These are phyloP conservation scores for Ascochyta rabiei DNA, from an alignment of 2,329 filamentous ascomycete species.

Conservation along the genomic window DNA sequence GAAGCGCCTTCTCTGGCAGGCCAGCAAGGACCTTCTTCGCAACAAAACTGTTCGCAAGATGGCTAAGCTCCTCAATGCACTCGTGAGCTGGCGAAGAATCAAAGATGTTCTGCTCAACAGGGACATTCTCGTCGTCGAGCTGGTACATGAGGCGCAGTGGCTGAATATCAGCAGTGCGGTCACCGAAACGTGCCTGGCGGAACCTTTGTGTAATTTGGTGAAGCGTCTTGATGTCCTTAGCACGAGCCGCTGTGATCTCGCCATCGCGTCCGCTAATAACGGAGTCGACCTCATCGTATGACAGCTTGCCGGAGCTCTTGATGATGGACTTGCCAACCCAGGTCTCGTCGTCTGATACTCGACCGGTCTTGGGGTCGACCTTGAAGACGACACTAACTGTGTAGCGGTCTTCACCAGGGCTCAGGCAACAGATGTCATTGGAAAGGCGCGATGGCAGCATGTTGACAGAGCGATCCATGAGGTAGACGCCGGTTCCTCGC, in stretches of 20 bases:
- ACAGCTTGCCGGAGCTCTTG: constrained; percentile 86
- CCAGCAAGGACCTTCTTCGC: constrained; percentile 80
- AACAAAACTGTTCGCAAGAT: constrained; percentile 89
- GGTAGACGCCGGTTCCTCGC: constrained; percentile 91
- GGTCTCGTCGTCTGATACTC: constrained; percentile 80
- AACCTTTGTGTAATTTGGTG: constrained; percentile 86
- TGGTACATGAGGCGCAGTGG: constrained; percentile 89
- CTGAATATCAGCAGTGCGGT: constrained; percentile 78
- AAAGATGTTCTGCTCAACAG: constrained; percentile 95
- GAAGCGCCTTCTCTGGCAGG: constrained; percentile 88
- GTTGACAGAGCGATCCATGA: constrained; percentile 86
- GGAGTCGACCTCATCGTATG: constrained; percentile 83
- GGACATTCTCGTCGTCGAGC: constrained; percentile 96
- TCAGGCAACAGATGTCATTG: constrained; percentile 84
- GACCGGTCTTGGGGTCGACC: constrained; percentile 80
- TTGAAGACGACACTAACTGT: constrained; percentile 93
- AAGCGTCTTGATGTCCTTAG: constrained; percentile 80
- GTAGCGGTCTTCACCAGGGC: constrained; percentile 85
- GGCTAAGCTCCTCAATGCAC: constrained; percentile 91
- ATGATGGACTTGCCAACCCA: constrained; percentile 95
- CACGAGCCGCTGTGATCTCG: constrained; percentile 67
- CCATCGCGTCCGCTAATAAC: constrained; percentile 74
- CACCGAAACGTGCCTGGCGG: constrained; percentile 82
- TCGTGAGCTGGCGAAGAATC: constrained; percentile 88
- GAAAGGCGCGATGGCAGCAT: constrained; percentile 88